Base-by-base conservation (phyloP, 225 moss, liverwort and hornwort genomes). In the Lunularia cruciata region DNA sequence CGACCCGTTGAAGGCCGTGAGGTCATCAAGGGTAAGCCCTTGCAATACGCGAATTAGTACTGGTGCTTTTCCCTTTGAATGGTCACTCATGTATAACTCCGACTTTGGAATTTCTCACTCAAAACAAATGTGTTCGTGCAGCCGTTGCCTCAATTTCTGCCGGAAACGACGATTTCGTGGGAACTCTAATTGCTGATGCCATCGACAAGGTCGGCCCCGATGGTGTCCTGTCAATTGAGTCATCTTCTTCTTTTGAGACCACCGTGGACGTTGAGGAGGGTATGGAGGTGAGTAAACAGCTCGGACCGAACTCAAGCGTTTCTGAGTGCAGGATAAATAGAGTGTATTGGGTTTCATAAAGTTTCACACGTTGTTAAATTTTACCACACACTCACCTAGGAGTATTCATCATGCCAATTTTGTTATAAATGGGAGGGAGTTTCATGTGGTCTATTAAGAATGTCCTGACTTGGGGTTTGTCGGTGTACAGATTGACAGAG, bases 171-270 rank as follows among this genome's bases (percentile, higher is more conserved):
- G 92, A 96, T 0, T 72, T 96, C 72, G 90, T 96, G 10, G 95
- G 95, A 35, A 73, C 75, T 2, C 79, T 96, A 79, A 96, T 96
- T 56, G 95, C 95, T 22, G 95, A 96, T 71, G 92, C 95, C 61
- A 87, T 96, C 20, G 95, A 96, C 80, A 96, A 96, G 77, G 95
- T 96, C 34, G 95, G 92, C 18, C 92, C 92, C 0, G 95, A 96
- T 67, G 95, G 95, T 52, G 95, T 96, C 20, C 46, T 96, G 66
- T 96, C 95, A 0, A 96, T 96, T 60, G 95, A 96, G 69, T 96
- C 92, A 0, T 96, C 95, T 15, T 96, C 95, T 36, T 96, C 95
- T 20, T 96, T 89, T 67, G 90, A 96, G 80, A 96, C 92, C 1
- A 96, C 92, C 0, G 94, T 94, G 8, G 82, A 85, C 14, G 94